These are phyloP conservation scores for Tripterygium wilfordii DNA, from an alignment of 177 flowering plant species.

Conservation along the genomic window DNA sequence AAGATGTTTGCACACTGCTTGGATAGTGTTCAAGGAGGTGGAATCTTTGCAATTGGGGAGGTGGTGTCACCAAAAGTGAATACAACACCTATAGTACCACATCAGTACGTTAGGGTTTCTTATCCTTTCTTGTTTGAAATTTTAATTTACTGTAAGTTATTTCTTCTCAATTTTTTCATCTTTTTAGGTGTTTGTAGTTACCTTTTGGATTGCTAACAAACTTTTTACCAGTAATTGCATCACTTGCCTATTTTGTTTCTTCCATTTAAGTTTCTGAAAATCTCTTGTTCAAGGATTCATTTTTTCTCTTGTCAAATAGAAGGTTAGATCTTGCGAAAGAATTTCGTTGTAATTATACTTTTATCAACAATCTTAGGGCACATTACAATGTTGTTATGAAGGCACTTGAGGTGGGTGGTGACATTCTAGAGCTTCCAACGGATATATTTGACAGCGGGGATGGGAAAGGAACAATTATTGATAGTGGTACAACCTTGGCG, in stretches of 20 bases:
- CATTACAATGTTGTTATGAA: constrained; percentile 72
- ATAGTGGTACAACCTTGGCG: constrained; percentile 77
- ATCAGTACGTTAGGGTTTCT: constrained; percentile 38
- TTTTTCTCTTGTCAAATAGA: no score
- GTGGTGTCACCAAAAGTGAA: constrained; percentile 53
- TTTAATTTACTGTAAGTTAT: no score
- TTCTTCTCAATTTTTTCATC: no score
- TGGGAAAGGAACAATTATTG: constrained; percentile 45
- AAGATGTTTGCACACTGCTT: constrained; percentile 65
- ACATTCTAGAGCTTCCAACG: constrained; percentile 40
- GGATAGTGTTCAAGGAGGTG: constrained; percentile 53
- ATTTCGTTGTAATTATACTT: no score
- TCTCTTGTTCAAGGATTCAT: no score
- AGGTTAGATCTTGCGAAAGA: no score
- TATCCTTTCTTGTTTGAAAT: no score
- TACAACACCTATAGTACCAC: constrained; percentile 46
- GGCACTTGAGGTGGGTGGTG: constrained; percentile 54
- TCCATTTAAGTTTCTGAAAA: no score
- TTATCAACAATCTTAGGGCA: constrained; percentile 36
- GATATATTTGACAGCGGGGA: constrained; percentile 36
- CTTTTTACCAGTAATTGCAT: no score
- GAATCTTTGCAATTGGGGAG: constrained; percentile 72
- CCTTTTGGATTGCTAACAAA: no score
- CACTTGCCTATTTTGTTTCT: no score
- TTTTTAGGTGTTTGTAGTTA: no score